Percentiles rank a stretch among this genome's conserved stretches.
phyloP scores from a whole-genome alignment of 495 filamentous ascomycete genomes.

The Penicillium atrosanguineum region DNA sequence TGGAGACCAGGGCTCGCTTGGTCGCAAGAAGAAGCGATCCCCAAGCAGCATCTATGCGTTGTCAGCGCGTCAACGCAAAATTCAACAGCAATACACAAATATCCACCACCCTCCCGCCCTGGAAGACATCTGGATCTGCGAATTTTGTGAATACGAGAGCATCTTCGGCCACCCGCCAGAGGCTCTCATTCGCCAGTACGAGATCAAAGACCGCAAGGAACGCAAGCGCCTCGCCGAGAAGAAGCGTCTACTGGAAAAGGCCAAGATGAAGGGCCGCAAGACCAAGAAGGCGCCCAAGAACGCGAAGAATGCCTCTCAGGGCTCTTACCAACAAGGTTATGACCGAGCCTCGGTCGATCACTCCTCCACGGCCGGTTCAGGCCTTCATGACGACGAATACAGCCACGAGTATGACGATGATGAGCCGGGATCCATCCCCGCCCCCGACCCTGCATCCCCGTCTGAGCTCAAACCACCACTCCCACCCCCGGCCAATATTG shows the following conservation, averaged over 20 bases:
- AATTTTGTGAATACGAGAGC: conserved; percentile 85
- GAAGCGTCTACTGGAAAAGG: conserved; percentile 82
- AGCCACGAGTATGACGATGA: conserved; percentile 56
- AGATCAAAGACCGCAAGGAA: conserved; percentile 87
- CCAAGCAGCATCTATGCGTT: conserved; percentile 58
- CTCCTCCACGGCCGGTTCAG: conserved; percentile 40
- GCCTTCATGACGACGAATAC: conserved; percentile 52
- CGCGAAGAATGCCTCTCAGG: conserved; percentile 52
- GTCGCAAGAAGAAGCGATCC: conserved; percentile 56
- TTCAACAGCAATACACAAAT: conserved; percentile 70
- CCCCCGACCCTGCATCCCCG: conserved; percentile 34
- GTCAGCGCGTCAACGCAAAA: conserved; percentile 64
- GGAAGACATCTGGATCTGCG: conserved; percentile 91
- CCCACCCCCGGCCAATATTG: conserved; percentile 24
- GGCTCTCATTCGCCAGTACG: conserved; percentile 86
- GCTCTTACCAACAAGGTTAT: conserved; percentile 43
- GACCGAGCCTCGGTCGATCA: conserved; percentile 48
- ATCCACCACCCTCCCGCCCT: conserved; percentile 68
- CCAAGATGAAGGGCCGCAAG: conserved; percentile 92
- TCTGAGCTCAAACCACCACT: conserved; percentile 34
- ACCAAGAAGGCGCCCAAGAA: conserved; percentile 69
- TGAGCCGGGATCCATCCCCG: conserved; percentile 33
- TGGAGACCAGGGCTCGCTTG: conserved; percentile 32
- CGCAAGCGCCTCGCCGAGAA: conserved; percentile 80
- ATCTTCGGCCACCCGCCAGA: conserved; percentile 81